Base-by-base conservation (phyloP, 2,329 filamentous ascomycete genomes). In the Fusarium falciforme region DNA sequence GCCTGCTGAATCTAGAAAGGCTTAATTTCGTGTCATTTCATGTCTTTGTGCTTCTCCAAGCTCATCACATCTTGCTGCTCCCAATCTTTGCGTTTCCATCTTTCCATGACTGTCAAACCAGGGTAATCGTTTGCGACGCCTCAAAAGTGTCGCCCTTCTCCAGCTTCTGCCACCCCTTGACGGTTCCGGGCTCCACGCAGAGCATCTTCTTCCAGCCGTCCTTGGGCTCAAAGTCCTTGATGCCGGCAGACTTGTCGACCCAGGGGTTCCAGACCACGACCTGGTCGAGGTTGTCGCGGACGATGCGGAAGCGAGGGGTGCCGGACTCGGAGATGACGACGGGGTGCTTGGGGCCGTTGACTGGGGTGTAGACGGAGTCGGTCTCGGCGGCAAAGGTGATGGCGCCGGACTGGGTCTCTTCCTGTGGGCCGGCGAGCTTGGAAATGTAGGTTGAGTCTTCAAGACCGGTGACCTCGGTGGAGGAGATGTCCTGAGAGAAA, bases 251-350 rank as follows among this genome's bases (percentile, higher is more conserved):
- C 86, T 97, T 97, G 73, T 95, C 94, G 44, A 89, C 88, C 95
- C 96, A 98, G 2, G 96, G 96, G 84, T 99, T 99, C 96, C 96
- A 99, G 33, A 98, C 93, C 1, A 98, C 96, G 17, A 96, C 92
- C 76, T 98, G 94, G 71, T 90, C 89, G 75, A 99, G 88, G 75
- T 94, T 95, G 83, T 98, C 94, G 71, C 96, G 91, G 44, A 93
- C 90, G 64, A 98, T 88, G 68, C 91, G 91, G 85, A 93, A 95
- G 60, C 89, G 85, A 16, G 91, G 87, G 79, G 89, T 88, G 69
- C 90, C 92, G 59, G 84, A 88, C 78, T 93, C 91, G 17, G 86
- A 80, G 57, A 97, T 89, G 14, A 88, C 80, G 55, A 94, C 83
- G 2, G 89, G 84, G 54, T 87, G 83, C 49, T 85, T 86, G 42